A percentile compares a stretch with the other conserved stretches of the same genome.
These are phyloP conservation scores for Cercospora janseana DNA, from an alignment of 2,329 filamentous ascomycete genomes.

Conservation along the genomic window DNA sequence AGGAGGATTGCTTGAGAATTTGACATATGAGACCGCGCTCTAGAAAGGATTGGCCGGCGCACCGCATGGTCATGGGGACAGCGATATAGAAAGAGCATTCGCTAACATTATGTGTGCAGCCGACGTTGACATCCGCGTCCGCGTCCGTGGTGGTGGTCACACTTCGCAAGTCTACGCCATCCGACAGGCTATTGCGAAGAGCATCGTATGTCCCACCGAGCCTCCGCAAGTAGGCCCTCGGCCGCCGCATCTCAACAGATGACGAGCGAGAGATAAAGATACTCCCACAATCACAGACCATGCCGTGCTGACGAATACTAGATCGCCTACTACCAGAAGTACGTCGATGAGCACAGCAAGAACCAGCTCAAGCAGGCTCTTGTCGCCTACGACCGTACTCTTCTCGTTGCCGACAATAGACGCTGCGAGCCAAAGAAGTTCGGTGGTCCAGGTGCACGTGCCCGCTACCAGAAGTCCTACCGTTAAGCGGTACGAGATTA, in stretches of 20 bases:
- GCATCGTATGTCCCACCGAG: constrained; percentile 57
- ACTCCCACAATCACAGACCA: constrained; percentile 18
- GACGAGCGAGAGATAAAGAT: constrained; percentile 13
- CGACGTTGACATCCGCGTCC: constrained; percentile 94
- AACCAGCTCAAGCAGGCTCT: constrained; percentile 98
- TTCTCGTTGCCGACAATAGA: constrained; percentile 98
- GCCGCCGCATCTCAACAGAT: constrained; percentile 16
- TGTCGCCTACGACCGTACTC: constrained; percentile 91
- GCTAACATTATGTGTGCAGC: constrained; percentile 44
- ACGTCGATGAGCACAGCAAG: constrained; percentile 99
- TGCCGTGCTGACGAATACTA: constrained; percentile 24
- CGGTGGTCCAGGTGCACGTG: constrained; percentile 86
- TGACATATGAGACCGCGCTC: not conserved
- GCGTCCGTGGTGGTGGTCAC: constrained; percentile 95
- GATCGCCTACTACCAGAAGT: constrained; percentile 99
- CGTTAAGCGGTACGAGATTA: constrained; percentile 62
- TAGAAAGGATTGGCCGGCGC: too few species aligned
- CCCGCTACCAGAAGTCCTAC: constrained; percentile 99
- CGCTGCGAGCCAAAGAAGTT: constrained; percentile 99
- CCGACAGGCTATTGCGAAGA: constrained; percentile 98
- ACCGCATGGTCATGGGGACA: constrained; percentile 7
- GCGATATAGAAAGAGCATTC: constrained; percentile 14
- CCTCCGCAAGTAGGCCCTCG: constrained; percentile 19
- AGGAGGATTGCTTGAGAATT: not conserved
- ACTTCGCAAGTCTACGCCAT: constrained; percentile 97